Evolutionary conservation across 495 filamentous ascomycete genomes (phyloP).

Genomic region (Neurospora sp.): DNA sequence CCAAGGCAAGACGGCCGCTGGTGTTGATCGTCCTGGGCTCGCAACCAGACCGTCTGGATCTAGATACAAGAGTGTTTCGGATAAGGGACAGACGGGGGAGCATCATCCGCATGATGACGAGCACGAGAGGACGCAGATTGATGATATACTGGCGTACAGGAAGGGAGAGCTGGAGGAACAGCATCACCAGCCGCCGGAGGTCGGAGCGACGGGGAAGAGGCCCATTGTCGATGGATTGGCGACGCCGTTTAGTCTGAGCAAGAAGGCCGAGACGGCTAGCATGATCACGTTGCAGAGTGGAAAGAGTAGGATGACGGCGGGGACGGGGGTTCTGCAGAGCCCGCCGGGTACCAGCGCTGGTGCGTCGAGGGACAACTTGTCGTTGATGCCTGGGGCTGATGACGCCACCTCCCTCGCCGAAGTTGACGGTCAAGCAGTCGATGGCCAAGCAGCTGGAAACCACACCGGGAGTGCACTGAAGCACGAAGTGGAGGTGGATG

Average conservation of each 20-base stretch:
- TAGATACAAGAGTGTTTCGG: conserved; percentile 28
- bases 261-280: conserved; percentile 39
- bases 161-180: conserved; percentile 9
- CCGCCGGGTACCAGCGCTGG: conserved; percentile 15
- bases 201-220: conserved; percentile 35
- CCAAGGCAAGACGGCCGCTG: neutral
- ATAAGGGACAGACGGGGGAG: conserved; percentile 27
- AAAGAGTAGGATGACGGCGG: neutral
- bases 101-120: conserved; percentile 8
- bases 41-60: conserved; percentile 9
- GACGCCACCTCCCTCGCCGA: neutral
- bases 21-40: neutral
- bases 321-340: conserved; percentile 3
- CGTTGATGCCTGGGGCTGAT: conserved; percentile 7
- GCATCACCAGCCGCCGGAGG: conserved; percentile 11
- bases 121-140: conserved; percentile 22
- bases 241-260: conserved; percentile 38
- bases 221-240: conserved; percentile 40
- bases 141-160: conserved; percentile 19
- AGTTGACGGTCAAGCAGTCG: neutral
- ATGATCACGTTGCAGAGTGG: conserved; percentile 37
- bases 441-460: neutral
- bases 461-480: neutral
- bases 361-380: neutral
- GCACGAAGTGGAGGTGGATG: neutral